Base-by-base conservation (phyloP, 768 basidiomycete genomes). In the Hygrocybe coccinea region DNA sequence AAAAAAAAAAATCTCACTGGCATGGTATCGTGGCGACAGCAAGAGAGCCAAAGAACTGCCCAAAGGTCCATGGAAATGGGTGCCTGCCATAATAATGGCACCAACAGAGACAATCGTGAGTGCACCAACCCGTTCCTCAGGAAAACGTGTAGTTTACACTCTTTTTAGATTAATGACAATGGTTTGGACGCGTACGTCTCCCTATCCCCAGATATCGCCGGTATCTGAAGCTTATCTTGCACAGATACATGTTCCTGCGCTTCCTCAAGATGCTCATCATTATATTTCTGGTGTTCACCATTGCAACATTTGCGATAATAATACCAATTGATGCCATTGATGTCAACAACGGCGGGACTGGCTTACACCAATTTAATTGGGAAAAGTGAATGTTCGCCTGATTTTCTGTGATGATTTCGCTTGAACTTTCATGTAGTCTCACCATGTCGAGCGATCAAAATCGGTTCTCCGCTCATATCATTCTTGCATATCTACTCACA, bases 151-250 rank as follows among this genome's bases (percentile, higher is more conserved):
- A 2, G 19, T 51, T 34, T 41, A 29, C 45, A 33, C 21, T 46
- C 24, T 35, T 52, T 55, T 15, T 51, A 81, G 80, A 82, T 81
- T 57, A 64, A 73, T 15, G 80, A 81, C 65, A 85, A 85, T 68
- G 83, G 83, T 0, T 72, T 85, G 52, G 87, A 89, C 67, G 84
- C 86, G 65, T 86, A 78, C 60, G 74, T 77, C 69, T 71, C 29
- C 21, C 21, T 61, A 70, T 37, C 75, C 10, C 22, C 22, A 46
- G 6, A 44, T 22, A 34, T 34, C 3, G 44, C 46, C 50, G 24
- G 5, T 25, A 6, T 8, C 9, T 35, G 7, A 19, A 24, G 43
- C 2, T 43, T 14, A n/a, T n/a, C 21, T 36, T 56, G 9, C 22
- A 55, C 54, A 77, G 76, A 41, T 79, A 79, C 56, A 77, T 86